Base-by-base conservation (phyloP, 2,329 filamentous ascomycete species). In the Metarhizium album region DNA sequence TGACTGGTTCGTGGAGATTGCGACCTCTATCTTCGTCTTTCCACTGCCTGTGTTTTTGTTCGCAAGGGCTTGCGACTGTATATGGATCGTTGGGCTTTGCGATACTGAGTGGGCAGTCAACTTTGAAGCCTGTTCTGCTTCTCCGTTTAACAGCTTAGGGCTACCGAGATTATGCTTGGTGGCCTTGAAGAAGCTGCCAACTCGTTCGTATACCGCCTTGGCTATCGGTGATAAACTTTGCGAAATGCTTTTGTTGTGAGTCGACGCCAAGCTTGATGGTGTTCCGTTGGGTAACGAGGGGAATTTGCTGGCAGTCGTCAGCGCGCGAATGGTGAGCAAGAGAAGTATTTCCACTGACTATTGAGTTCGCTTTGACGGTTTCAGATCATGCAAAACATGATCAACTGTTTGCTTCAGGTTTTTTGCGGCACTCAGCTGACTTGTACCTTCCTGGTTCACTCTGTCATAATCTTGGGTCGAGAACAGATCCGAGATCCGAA, bases 371-470 rank as follows among this genome's bases (percentile, higher is more conserved):
- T 83, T 82, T n/a, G 83, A 78, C 2, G 82, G 78, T 61, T 83
- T 82, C 51, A 96, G 67, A 40, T 95, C 76, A 55, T 83, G 81
- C 52, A 87, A 79, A 29, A 96, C 74, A 64, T 91, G 83, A 58
- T 85, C 78, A 45, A 90, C 74, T 11, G 83, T 84, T 58, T 84
- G 81, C 58, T 87, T 83, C 45, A 90, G 71, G 55, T 81, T 79
- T 62, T 79, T 78, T 20, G 86, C 83, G 29, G 75, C 74, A 42
- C 78, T 75, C 46, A 74, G 71, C 23, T 79, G 69, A 54, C 72
- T 76, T 40, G 73, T 69, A 53, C 84, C 82, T 63, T 91, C 87
- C 56, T 74, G 73, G 62, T 93, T 90, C 46, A 96, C 70, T 45
- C 76, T 77, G 57, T 85, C 80, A 58, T 90, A 75, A 56, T 79